Base-by-base conservation (phyloP, 1,284 basidiomycete species). In the Microbotryum scabiosae region DNA sequence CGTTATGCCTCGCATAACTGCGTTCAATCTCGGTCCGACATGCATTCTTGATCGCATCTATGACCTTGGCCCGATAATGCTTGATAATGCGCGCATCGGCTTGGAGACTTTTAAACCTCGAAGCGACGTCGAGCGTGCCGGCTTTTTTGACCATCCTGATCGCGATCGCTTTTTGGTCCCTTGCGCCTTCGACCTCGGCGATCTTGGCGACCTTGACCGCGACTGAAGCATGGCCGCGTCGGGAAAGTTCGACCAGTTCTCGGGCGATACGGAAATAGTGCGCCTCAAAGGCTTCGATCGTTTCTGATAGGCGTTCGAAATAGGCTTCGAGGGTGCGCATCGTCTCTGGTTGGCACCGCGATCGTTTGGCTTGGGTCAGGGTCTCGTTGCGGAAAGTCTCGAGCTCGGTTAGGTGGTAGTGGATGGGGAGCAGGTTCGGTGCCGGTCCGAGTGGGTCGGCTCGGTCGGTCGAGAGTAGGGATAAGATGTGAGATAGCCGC, bases 161-260 rank as follows among this genome's bases (percentile, higher is more conserved):
- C 18, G 90, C 92, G 49, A 93, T 84, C 25, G 93, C 86, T 81
- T 94, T 96, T 76, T 98, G 90, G 72, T 98, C 96, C 74, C 92
- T 90, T 68, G 82, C 83, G 5, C 87, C 89, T 74, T 98, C 96
- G 25, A 90, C 82, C 74, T 98, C 93, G 45, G 90, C 86, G 61
- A 98, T 90, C 79, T 97, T 97, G 72, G 93, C 78, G 56, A 98
- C 76, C 70, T 88, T 87, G 55, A 98, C 91, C 12, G 97, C 83
- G 20, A 94, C 91, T 32, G 86, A 84, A 0, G 84, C 80, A 72
- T 91, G 79, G 0, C 89, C 90, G 4, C 84, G 84, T 47, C 90
- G 82, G 2, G 87, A 84, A 46, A 98, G 81, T 43, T 86, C 84
- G 23, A 98, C 78, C 10, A 94, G 79, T 66, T 88, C 87, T 52